Evolutionary conservation across 345 rosid species (phyloP), one percentile per base, ranked within the genome.

Genomic region (Toxicodendron radicans): DNA sequence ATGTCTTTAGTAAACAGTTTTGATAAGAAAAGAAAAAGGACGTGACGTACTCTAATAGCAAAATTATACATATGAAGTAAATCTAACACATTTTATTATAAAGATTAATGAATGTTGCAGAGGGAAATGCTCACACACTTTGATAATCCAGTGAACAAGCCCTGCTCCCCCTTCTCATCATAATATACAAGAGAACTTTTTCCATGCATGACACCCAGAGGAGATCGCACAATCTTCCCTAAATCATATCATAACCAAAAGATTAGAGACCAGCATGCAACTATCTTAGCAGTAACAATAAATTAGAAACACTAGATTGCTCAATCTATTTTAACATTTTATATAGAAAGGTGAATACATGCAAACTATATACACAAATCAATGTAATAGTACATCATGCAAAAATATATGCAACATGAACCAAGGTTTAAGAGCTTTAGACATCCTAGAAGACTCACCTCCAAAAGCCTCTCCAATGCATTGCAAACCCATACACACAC

Each of bases 391-490:
- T 21, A 62, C 10, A 20, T 30, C 30, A n/a, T 14, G 35, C 5
- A 4, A 35, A 24, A 60, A 60, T 27, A 27, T 23, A n/a, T 32
- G 52, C 12, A 27, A 56, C 4, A 71, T 27, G 30, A 48, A 38
- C 1, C 45, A 35, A 58, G 45, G 33, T 49, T 45, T 6, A 56
- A 70, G 23, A 52, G 68, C 45, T 61, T 62, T 13, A 70, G 58
- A 65, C 53, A 45, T 24, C 52, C n/a, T 52, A 35, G 48, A 75
- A 73, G 69, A 72, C 83, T 77, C 48, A 89, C 99, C 99, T 82
- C 99, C 98, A 83, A 91, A 95, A 79, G 99, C 99, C 82, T 95
- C 98, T 18, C 99, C 98, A 66, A 95, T 95, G 86, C 98, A 95
- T 77, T 93, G 98, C 86, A 95, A 83, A 23, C 98, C 98, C 98